Evolutionary conservation across 805 yeast species (phyloP), one percentile per base, ranked within the genome.

Genomic region (Candida andamanensis): DNA sequence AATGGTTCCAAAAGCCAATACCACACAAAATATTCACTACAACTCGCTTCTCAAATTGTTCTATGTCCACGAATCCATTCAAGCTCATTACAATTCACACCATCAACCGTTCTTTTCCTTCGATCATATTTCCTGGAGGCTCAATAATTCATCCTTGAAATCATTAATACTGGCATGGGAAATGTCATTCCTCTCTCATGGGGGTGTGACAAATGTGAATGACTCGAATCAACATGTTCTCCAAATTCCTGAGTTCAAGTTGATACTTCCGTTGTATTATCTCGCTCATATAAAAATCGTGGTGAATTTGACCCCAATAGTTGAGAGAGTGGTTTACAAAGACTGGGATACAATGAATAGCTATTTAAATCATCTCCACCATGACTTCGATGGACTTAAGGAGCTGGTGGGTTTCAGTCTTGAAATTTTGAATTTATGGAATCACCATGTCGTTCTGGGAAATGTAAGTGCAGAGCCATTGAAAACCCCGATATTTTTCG

Each of bases 401-500:
- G 87, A 80, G 47, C 73, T 83, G 7, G 67, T 79, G 2, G 67
- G 65, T 25, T 70, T 74, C 43, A 72, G 80, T 1, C 48, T 78
- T 26, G 78, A 71, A 38, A 72, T 81, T 17, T 61, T 83, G 33
- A 72, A 77, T 37, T 58, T 81, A 24, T 83, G 92, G 94, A 74
- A 76, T 29, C 81, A 77, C 40, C 76, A 80, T 30, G 77, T 80
- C n/a, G 71, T 80, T 3, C 73, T 77, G 30, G 72, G 71, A 17
- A 72, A 73, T 32, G 81, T 80, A 50, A 78, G 82, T 1, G 79
- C 75, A 41, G 73, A 75, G 49, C 75, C 85, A 1, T 68, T 80
- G 19, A 63, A 86, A 41, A 80, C 90, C 0, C 92, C 92, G 1
- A 81, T 81, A 17, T 81, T 80, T 52, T 79, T 83, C 46, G 69